These are phyloP conservation scores for Candida corydali DNA, from an alignment of 805 yeast genomes.

Conservation along the genomic window DNA sequence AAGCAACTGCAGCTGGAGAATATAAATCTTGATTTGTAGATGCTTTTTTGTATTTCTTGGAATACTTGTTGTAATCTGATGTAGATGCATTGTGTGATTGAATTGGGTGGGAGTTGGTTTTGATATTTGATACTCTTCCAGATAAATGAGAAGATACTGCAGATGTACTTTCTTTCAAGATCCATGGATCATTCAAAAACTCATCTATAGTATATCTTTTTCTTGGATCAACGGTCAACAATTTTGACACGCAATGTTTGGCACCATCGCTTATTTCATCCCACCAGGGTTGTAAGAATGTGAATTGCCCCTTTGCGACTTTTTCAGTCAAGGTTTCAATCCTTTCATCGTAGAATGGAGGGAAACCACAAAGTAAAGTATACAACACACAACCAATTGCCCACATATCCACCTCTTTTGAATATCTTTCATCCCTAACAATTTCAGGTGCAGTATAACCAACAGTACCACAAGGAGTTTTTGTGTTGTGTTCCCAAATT, in stretches of 20 bases:
- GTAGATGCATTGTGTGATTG: conserved; percentile 16
- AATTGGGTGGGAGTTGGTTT: conserved; percentile 20
- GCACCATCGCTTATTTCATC: conserved; percentile 72
- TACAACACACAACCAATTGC: conserved; percentile 95
- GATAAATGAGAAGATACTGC: conserved; percentile 6
- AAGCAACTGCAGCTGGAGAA: conserved; percentile 74
- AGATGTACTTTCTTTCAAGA: conserved; percentile 21
- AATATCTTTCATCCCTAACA: conserved; percentile 87
- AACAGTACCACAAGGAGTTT: conserved; percentile 98
- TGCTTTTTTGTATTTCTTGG: conserved; percentile 21
- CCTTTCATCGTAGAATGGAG: conserved; percentile 89
- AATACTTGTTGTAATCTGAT: conserved; percentile 12
- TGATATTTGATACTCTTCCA: not conserved
- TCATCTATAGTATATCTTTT: conserved; percentile 68
- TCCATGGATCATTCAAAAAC: conserved; percentile 76
- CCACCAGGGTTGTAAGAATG: conserved; percentile 85
- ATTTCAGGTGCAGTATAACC: conserved; percentile 99
- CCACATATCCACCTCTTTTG: conserved; percentile 98
- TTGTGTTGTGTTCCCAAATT: conserved; percentile 80
- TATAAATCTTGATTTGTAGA: conserved; percentile 35
- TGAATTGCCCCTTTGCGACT: conserved; percentile 75
- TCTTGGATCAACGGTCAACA: conserved; percentile 68
- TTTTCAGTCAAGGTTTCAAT: conserved; percentile 71
- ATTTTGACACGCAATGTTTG: conserved; percentile 60
- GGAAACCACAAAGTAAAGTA: conserved; percentile 93